Evolutionary conservation across 345 rosid species (phyloP).

Genomic region (Syzygium oleosum): DNA sequence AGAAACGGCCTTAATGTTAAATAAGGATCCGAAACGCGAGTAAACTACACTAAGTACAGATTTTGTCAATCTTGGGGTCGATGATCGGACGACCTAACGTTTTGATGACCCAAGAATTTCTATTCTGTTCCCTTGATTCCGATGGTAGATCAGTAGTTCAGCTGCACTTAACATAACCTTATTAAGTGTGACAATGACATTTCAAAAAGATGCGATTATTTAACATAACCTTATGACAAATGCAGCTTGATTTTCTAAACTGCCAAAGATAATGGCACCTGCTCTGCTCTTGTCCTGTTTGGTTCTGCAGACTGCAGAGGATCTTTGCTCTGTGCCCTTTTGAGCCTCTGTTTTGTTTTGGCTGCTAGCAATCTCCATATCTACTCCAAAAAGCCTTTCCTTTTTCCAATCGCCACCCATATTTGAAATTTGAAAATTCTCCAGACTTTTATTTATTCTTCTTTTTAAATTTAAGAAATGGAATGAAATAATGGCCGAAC

Average conservation of each 20-base stretch:
- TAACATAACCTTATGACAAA: not conserved
- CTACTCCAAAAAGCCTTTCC: not conserved
- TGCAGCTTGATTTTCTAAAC: not conserved
- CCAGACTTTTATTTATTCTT: not conserved
- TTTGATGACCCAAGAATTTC: not conserved
- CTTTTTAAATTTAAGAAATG: not conserved
- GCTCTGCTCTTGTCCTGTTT: not conserved
- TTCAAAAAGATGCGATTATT: not conserved
- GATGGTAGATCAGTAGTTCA: not conserved
- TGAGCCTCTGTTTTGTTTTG: not conserved
- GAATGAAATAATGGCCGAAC: not conserved
- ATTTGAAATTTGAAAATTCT: not conserved
- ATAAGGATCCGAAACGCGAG: not conserved
- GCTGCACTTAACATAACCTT: not conserved
- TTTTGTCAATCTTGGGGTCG: not conserved
- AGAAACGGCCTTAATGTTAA: not conserved
- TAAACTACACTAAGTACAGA: not conserved
- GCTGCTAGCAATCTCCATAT: not conserved
- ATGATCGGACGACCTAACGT: not conserved
- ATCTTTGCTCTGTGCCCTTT: not conserved
- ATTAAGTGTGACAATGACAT: not conserved
- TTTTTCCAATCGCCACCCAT: not conserved
- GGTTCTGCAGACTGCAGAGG: not conserved
- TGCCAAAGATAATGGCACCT: not conserved
- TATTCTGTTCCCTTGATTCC: not conserved